These are phyloP conservation scores for Zymoseptoria passerinii DNA, from an alignment of 2,329 filamentous ascomycete species.

Conservation along the genomic window DNA sequence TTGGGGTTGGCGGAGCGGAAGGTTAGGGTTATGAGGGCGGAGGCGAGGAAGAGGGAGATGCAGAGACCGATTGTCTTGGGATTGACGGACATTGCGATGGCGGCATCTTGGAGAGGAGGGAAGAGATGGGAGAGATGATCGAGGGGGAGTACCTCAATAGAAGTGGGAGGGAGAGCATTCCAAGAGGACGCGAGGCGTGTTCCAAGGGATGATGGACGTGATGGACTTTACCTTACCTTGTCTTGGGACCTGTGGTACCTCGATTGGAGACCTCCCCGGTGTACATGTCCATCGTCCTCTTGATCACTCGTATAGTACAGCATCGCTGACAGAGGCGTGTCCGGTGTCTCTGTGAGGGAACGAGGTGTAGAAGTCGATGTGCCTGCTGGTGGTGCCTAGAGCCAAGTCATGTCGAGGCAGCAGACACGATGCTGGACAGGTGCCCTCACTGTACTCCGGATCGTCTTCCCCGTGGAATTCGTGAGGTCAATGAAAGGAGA, in stretches of 20 bases:
- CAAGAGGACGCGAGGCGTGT: background rate
- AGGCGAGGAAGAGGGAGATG: constrained; percentile 29
- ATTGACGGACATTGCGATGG: constrained; percentile 13
- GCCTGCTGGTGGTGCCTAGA: too few relatives aligned
- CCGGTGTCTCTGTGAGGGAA: too few relatives aligned
- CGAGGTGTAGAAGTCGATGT: too few relatives aligned
- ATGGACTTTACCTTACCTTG: background rate
- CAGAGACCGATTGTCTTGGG: constrained; percentile 26
- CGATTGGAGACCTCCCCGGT: background rate
- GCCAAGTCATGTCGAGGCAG: too few relatives aligned
- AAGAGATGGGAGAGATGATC: constrained; percentile 3
- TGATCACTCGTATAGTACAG: too few relatives aligned
- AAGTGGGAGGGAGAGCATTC: background rate
- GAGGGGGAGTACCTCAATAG: background rate
- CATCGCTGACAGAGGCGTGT: too few relatives aligned
- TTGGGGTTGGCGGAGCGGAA: constrained; percentile 15
- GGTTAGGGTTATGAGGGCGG: constrained; percentile 27
- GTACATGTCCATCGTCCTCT: too few relatives aligned
- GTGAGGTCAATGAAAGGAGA: too few relatives aligned
- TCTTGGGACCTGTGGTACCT: background rate
- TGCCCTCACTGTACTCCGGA: too few relatives aligned
- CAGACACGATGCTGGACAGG: too few relatives aligned
- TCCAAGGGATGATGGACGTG: background rate
- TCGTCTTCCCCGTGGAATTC: too few relatives aligned
- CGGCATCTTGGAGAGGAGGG: constrained; percentile 8